Evolutionary conservation across 192 early-diverging fungal genomes (phyloP).

Genomic region (Diversispora epigaea): DNA sequence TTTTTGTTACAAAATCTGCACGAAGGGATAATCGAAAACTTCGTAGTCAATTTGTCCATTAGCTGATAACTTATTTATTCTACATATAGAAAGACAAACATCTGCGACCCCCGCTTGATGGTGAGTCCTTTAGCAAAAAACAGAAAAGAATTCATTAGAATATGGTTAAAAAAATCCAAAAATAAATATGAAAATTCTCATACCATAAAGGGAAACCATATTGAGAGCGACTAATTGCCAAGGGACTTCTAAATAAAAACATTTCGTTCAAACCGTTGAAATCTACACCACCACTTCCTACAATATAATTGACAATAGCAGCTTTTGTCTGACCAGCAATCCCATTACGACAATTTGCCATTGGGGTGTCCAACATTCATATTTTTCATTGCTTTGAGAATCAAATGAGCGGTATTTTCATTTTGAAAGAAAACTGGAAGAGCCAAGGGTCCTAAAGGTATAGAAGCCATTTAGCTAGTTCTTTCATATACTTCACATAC

Average conservation of each 20-base stretch:
- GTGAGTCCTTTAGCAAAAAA: not conserved
- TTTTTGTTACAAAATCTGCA: not conserved
- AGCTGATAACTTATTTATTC: constrained; percentile 20
- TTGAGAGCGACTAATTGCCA: constrained; percentile 4
- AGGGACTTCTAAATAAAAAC: constrained; percentile 11
- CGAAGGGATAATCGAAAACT: constrained; percentile 11
- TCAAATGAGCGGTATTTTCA: constrained; percentile 2
- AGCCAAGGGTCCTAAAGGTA: not conserved
- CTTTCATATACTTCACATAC: too few relatives aligned
- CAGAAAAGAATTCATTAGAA: constrained; percentile 4
- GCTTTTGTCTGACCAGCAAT: not conserved
- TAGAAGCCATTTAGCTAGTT: constrained; percentile 19
- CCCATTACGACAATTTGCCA: constrained; percentile 2
- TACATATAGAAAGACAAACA: constrained; percentile 11
- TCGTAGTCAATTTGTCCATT: constrained; percentile 2
- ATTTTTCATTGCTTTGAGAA: constrained; percentile 13
- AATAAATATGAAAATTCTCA: constrained; percentile 13
- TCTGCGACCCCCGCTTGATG: constrained; percentile 3
- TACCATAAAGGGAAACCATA: constrained; percentile 15
- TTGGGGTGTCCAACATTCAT: constrained; percentile 20
- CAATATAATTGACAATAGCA: constrained; percentile 2
- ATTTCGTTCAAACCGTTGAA: not conserved
- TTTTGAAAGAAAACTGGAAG: constrained; percentile 13
- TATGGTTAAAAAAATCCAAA: constrained; percentile 13
- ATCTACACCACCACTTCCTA: constrained; percentile 3